Evolutionary conservation across 306 rosid species (phyloP).

Genomic region (Ormosia semicastrata): DNA sequence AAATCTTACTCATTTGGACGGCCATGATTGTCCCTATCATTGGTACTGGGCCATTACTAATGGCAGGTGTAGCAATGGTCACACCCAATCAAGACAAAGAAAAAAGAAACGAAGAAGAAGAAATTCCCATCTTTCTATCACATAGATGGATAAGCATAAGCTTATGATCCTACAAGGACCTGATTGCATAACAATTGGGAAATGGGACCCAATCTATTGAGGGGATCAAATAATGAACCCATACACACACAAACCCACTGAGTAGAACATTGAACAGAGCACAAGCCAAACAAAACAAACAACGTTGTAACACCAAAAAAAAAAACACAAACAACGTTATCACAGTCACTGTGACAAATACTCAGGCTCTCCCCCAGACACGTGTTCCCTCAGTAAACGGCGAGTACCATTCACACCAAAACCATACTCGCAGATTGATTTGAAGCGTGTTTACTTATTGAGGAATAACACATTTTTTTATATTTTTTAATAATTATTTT

Average conservation of each 20-base stretch:
- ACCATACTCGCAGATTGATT: neutral
- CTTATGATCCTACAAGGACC: neutral
- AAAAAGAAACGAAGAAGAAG: neutral
- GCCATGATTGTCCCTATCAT: constrained; percentile 37
- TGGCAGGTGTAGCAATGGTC: constrained; percentile 15
- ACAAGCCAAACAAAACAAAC: neutral
- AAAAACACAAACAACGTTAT: neutral
- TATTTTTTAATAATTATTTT: too few relatives aligned
- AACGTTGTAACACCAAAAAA: neutral
- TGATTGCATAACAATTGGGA: constrained; percentile 31
- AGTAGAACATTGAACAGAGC: constrained; percentile 13
- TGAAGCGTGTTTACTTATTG: neutral
- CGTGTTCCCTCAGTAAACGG: constrained; percentile 33
- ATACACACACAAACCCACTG: neutral
- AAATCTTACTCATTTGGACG: constrained; percentile 14
- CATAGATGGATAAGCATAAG: neutral
- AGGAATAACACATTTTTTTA: too few relatives aligned
- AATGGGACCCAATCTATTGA: constrained; percentile 30
- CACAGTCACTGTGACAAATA: constrained; percentile 20
- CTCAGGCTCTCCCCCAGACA: constrained; percentile 40
- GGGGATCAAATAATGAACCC: neutral
- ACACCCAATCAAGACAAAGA: constrained; percentile 5
- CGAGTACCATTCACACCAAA: constrained; percentile 22
- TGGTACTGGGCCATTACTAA: neutral
- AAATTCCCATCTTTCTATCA: neutral